A percentile compares a stretch with the other conserved stretches of the same genome.
Evolutionary conservation across 169 alveolate species (phyloP).

Genomic region (Plasmodium vinckei): DNA sequence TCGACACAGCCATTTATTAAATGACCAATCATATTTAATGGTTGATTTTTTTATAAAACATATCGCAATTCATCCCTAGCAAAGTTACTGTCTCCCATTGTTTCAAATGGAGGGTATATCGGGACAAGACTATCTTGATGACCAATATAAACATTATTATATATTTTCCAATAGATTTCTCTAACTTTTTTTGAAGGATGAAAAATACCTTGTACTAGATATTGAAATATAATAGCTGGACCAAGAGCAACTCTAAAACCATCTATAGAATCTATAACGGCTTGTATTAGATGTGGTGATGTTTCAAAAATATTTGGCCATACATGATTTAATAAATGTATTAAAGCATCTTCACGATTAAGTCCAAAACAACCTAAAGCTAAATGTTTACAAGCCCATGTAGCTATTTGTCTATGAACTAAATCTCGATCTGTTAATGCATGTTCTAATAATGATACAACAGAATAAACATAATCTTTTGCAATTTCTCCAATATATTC

Average conservation of each 20-base stretch:
- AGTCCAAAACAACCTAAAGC: conserved; percentile 96
- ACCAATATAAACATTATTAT: conserved; percentile 98
- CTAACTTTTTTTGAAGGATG: conserved; percentile 99
- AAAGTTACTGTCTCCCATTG: conserved; percentile 35
- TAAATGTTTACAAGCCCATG: conserved; percentile 98
- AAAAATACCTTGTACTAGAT: conserved; percentile 97
- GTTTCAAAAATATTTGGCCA: conserved; percentile 99
- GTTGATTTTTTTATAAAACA: background rate
- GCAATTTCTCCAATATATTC: conserved; percentile 96
- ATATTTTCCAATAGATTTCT: conserved; percentile 98
- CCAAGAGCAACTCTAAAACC: conserved; percentile 99
- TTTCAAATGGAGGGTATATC: conserved; percentile 91
- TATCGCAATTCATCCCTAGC: conserved; percentile 44
- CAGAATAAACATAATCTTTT: conserved; percentile 98
- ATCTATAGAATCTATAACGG: conserved; percentile 98
- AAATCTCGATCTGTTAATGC: conserved; percentile 99
- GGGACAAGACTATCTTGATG: conserved; percentile 98
- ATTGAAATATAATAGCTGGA: conserved; percentile 96
- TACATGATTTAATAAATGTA: conserved; percentile 97
- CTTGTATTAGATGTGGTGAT: conserved; percentile 97
- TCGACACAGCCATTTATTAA: too few relatives aligned
- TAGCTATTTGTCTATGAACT: conserved; percentile 99
- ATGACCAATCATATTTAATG: too few relatives aligned
- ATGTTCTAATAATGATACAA: conserved; percentile 98
- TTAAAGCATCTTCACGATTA: conserved; percentile 97